These are phyloP conservation scores for Trifolium fragiferum DNA, from an alignment of 306 rosid genomes.

Conservation along the genomic window DNA sequence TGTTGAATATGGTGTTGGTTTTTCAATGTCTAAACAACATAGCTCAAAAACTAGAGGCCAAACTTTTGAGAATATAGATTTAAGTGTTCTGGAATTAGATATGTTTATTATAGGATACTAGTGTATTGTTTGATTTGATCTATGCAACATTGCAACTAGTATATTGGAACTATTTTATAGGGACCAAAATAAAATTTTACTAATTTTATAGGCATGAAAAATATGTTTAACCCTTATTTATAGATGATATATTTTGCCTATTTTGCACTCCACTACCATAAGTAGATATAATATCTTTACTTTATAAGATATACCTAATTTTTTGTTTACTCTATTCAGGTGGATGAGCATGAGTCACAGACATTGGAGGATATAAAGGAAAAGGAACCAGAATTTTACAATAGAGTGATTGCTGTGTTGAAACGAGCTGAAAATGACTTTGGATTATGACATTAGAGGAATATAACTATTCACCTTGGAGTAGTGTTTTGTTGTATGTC, in stretches of 20 bases:
- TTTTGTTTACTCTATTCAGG: conserved; percentile 56
- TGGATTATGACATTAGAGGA: conserved; percentile 45
- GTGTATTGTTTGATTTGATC: no score
- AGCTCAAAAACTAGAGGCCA: no score
- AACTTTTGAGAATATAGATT: no score
- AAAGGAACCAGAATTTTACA: conserved; percentile 73
- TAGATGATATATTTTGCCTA: conserved; percentile 17
- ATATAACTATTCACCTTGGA: conserved; percentile 1
- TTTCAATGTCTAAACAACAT: no score
- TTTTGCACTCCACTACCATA: conserved; percentile 4
- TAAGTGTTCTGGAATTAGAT: no score
- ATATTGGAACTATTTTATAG: no score
- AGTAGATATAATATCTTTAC: conserved; percentile 2
- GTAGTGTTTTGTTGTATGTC: conserved; percentile 19
- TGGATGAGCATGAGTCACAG: conserved; percentile 73
- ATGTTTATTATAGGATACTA: no score
- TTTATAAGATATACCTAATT: conserved; percentile 30
- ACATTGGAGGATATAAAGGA: conserved; percentile 71
- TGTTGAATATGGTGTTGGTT: no score
- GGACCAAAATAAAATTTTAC: no score
- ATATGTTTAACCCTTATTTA: background rate
- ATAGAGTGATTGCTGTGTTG: conserved; percentile 61
- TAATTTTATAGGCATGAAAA: conserved; percentile 3
- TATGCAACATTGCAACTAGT: no score
- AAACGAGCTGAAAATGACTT: conserved; percentile 79